These are phyloP conservation scores for Cystobasidiaceae sp. DNA, from an alignment of 1,284 basidiomycete species.

Conservation along the genomic window DNA sequence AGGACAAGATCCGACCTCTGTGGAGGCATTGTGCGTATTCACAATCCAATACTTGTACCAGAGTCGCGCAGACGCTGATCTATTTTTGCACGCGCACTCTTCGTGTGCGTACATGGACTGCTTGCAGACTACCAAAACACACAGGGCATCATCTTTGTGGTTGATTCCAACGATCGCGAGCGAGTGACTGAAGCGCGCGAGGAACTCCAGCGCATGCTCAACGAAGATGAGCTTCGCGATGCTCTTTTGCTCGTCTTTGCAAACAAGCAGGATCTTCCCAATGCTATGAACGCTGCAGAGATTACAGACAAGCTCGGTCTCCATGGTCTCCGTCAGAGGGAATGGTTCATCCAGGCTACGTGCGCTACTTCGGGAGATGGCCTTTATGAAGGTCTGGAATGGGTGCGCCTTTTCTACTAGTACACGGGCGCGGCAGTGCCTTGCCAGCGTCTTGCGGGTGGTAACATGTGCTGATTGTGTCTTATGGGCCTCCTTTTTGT, in stretches of 20 bases:
- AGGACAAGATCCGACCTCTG: slow-evolving; percentile 96
- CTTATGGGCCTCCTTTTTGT: too few relatives aligned
- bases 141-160: slow-evolving; percentile 99
- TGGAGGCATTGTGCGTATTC: slow-evolving; percentile 92
- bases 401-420: slow-evolving; percentile 35
- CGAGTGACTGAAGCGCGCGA: slow-evolving; percentile 98
- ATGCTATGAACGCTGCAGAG: slow-evolving; percentile 99
- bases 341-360: slow-evolving; percentile 99
- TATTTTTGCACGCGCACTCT: too few relatives aligned
- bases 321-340: slow-evolving; percentile 91
- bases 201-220: slow-evolving; percentile 99
- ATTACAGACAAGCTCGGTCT: slow-evolving; percentile 99
- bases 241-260: slow-evolving; percentile 97
- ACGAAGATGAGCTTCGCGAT: slow-evolving; percentile 98
- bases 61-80: not conserved
- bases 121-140: slow-evolving; percentile 97
- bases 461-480: too few relatives aligned
- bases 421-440: too few relatives aligned
- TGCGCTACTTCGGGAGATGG: slow-evolving; percentile 99
- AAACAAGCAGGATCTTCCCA: slow-evolving; percentile 98
- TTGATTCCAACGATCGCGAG: slow-evolving; percentile 99
- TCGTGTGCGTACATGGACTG: not conserved
- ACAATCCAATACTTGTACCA: not conserved
- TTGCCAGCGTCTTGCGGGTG: too few relatives aligned
- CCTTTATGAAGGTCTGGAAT: slow-evolving; percentile 80